Conservation (phyloP, 2,329 filamentous ascomycete species). For the Huntiella bhutanensis region DNA sequence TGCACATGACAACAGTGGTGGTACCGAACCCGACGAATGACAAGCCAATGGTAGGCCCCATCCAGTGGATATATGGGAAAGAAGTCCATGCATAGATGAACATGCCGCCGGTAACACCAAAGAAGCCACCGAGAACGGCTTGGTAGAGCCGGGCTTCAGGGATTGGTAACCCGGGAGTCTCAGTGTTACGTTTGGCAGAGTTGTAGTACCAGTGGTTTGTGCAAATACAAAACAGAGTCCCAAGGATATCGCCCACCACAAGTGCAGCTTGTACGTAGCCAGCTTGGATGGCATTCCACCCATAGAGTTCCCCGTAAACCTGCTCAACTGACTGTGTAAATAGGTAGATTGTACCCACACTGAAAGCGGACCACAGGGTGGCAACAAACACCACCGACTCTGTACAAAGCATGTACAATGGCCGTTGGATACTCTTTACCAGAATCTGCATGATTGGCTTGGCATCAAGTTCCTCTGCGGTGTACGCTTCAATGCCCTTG, state of each 20-base stretch:
- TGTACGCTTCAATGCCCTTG: constrained; percentile 5
- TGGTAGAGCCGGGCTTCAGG: constrained; percentile 11
- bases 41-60: constrained; percentile 26
- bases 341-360: constrained; percentile 15
- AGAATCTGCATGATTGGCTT: constrained; percentile 6
- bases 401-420: constrained; percentile 16
- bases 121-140: constrained; percentile 9
- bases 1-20: constrained; percentile 25
- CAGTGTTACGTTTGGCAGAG: constrained; percentile 20
- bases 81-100: constrained; percentile 32
- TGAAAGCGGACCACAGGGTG: constrained; percentile 24
- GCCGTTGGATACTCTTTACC: constrained; percentile 8
- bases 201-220: constrained; percentile 21
- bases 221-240: constrained; percentile 11
- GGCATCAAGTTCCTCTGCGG: constrained; percentile 6
- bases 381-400: constrained; percentile 29
- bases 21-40: constrained; percentile 29
- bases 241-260: constrained; percentile 11
- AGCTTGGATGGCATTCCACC: constrained; percentile 11
- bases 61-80: constrained; percentile 25
- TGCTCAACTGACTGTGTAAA: constrained; percentile 15
- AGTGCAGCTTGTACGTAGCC: constrained; percentile 10
- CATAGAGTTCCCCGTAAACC: constrained; percentile 13
- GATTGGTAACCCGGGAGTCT: constrained; percentile 18
- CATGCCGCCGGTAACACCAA: constrained; percentile 21